These are phyloP conservation scores for Claviceps purpurea DNA, from an alignment of 2,329 filamentous ascomycete genomes.

Conservation along the genomic window DNA sequence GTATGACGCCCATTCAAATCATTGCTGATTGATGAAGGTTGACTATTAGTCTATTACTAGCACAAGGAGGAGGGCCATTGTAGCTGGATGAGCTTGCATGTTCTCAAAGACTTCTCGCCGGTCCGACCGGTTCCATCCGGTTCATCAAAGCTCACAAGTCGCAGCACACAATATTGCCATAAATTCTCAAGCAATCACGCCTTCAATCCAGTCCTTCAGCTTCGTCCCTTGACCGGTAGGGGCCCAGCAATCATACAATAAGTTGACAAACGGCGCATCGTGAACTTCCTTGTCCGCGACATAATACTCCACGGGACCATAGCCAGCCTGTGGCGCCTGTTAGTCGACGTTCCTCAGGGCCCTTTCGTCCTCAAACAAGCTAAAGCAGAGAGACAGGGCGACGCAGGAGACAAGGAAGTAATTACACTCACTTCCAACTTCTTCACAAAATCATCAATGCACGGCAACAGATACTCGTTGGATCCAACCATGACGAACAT, in stretches of 20 bases:
- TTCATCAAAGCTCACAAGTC: no score
- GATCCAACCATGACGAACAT: slow-evolving; percentile 8
- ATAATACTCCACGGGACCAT: slow-evolving; percentile 8
- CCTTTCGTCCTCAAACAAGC: neutral
- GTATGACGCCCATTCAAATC: no score
- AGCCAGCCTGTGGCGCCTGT: slow-evolving; percentile 1
- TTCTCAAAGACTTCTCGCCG: no score
- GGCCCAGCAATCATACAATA: slow-evolving; percentile 5
- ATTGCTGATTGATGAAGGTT: no score
- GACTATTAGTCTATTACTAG: no score
- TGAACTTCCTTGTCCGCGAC: slow-evolving; percentile 9
- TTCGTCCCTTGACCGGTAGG: slow-evolving; percentile 11
- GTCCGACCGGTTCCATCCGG: no score
- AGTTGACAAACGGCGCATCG: slow-evolving; percentile 10
- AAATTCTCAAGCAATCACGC: neutral
- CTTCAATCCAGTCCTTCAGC: slow-evolving; percentile 9
- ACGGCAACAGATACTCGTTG: slow-evolving; percentile 10
- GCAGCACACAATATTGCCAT: neutral
- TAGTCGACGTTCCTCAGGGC: neutral
- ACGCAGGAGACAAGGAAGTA: no score
- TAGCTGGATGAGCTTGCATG: no score
- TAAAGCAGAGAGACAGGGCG: neutral
- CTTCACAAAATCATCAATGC: slow-evolving; percentile 7
- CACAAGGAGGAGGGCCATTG: no score
- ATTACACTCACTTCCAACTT: slow-evolving; percentile 8